These are phyloP conservation scores for Sclerotinia glacialis DNA, from an alignment of 2,329 filamentous ascomycete species.

Conservation along the genomic window DNA sequence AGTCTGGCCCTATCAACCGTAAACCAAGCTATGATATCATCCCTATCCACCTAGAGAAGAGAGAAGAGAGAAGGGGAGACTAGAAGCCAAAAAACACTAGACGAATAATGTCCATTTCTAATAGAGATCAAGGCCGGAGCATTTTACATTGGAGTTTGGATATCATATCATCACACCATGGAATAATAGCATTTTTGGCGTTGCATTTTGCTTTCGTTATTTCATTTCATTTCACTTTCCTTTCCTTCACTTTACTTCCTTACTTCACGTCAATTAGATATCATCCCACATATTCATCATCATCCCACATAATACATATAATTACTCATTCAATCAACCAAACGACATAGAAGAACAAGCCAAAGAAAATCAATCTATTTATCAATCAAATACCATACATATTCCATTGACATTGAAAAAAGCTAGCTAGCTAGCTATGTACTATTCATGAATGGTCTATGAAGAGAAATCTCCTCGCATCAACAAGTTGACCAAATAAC, in stretches of 20 bases:
- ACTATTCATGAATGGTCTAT: not conserved
- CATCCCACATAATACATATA: not conserved
- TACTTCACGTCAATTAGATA: too few species aligned
- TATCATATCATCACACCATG: not conserved
- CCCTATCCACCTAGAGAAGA: not conserved
- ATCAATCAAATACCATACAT: not conserved
- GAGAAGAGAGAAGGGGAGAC: not conserved
- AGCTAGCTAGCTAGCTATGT: not conserved
- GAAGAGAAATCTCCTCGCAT: not conserved
- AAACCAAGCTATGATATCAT: not conserved
- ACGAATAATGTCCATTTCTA: not conserved
- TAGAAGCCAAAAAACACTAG: not conserved
- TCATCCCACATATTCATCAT: too few species aligned
- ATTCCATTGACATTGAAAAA: not conserved
- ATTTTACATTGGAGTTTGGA: conserved; percentile 2
- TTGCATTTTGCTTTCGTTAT: not conserved
- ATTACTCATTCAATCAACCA: not conserved
- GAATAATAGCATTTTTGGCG: conserved; percentile 2
- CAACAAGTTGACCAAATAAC: not conserved
- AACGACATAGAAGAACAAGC: not conserved
- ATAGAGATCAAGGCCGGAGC: not conserved
- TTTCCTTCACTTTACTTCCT: too few species aligned
- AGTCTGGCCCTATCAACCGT: too few species aligned
- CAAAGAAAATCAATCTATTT: not conserved
- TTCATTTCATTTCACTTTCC: not conserved